Evolutionary conservation across 163 green algal genomes (phyloP).

Genomic region (Picocystis sp.): DNA sequence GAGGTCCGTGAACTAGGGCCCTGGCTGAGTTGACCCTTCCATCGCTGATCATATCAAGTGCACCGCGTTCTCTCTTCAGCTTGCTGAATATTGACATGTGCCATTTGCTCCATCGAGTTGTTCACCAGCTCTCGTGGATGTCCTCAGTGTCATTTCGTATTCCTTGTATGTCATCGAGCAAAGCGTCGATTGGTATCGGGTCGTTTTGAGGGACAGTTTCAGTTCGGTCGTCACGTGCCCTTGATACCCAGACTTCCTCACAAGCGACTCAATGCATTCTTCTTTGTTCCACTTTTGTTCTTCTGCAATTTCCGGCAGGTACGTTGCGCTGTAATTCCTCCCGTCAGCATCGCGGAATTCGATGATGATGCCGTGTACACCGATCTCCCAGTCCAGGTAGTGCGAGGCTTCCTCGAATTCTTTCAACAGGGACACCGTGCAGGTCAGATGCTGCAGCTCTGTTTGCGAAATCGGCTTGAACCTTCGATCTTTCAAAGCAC

Average conservation of each 20-base stretch:
- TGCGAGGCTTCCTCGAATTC: constrained; percentile 30
- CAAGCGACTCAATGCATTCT: constrained; percentile 36
- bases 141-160: constrained; percentile 11
- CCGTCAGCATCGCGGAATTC: constrained; percentile 25
- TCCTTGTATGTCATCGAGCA: constrained; percentile 31
- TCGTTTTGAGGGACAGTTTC: constrained; percentile 15
- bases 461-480: constrained; percentile 37
- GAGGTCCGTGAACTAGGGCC: too few species aligned
- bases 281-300: constrained; percentile 30
- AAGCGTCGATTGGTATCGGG: constrained; percentile 36
- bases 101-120: too few species aligned
- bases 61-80: too few species aligned
- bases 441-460: constrained; percentile 36
- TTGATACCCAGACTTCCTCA: constrained; percentile 40
- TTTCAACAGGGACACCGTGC: constrained; percentile 46
- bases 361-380: constrained; percentile 47
- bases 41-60: too few species aligned
- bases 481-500: constrained; percentile 33
- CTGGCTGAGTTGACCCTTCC: too few species aligned
- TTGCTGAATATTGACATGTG: too few species aligned
- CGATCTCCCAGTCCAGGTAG: constrained; percentile 48
- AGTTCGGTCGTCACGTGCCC: constrained; percentile 10
- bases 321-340: constrained; percentile 37
- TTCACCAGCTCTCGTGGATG: too few species aligned
- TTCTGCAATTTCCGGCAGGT: constrained; percentile 46